Base-by-base conservation (phyloP, 306 rosid species). In the Pyrus pyrifolia region DNA sequence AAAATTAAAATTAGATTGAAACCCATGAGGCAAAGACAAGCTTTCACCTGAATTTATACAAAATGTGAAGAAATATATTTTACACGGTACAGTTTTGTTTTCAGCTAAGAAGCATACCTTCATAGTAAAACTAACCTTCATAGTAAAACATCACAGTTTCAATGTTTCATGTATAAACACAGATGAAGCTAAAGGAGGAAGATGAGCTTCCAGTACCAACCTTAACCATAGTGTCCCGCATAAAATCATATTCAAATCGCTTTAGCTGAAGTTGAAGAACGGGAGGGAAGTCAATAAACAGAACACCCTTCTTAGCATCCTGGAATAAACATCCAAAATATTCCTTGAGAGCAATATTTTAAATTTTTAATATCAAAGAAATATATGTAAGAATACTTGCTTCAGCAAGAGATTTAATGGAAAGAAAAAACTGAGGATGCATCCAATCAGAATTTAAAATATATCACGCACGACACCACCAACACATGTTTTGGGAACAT, bases 221-320 rank as follows among this genome's bases (percentile, higher is more conserved):
- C 98, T 91, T 94, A 29, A 94, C 94, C 98, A 91, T 94, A 17
- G 96, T 87, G 83, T 90, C 96, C 69, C 93, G 87, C 87, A 86
- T 86, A 74, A 87, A 90, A 86, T 91, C 98, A 71, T 91, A 94
- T 72, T 94, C 97, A 82, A 94, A 94, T 29, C 98, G 86, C 85
- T 91, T 94, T 76, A 94, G 76, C 87, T 94, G 98, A 83, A 94
- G 98, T 70, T 94, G 97, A 78, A 94, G 98, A 72, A 94, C 96
- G 30, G 97, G 98, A 58, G 98, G 98, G 82, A 94, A 91, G 91
- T 94, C 98, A 81, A 89, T 90, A 84, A 94, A 94, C 81, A 94
- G 77, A 40, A 90, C 97, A 23, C 97, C 96, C 81, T 91, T 94
- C 90, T 77, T 90, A 85, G 98, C 97, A 83, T 90, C 97, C 96